phyloP scores from a whole-genome alignment of 768 basidiomycete genomes.

The Neoboletus magnificus region DNA sequence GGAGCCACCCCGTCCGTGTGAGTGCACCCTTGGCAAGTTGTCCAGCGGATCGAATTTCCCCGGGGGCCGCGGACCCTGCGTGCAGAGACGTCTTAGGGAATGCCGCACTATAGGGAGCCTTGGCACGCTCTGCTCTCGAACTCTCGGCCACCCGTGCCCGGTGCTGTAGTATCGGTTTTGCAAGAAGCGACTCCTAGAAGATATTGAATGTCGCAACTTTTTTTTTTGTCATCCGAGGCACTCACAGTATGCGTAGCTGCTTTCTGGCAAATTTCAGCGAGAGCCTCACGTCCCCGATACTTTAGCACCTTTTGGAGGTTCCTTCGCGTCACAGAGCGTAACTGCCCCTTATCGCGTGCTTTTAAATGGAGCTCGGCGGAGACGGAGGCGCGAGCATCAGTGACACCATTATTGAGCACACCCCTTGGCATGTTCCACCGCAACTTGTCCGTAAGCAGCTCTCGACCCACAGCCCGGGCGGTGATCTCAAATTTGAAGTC shows the following conservation, averaged over 20 bases:
- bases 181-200: constrained; percentile 62
- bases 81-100: constrained; percentile 27
- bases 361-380: constrained; percentile 44
- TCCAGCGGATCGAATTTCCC: constrained; percentile 55
- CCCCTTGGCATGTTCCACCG: constrained; percentile 40
- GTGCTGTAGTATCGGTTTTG: constrained; percentile 54
- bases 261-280: constrained; percentile 49
- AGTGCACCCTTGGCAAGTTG: constrained; percentile 54
- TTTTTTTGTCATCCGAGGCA: constrained; percentile 7
- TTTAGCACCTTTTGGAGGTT: constrained; percentile 73
- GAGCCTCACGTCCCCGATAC: constrained; percentile 49
- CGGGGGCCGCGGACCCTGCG: constrained; percentile 58
- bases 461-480: constrained; percentile 84
- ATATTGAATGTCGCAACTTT: constrained; percentile 5
- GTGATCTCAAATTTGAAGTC: constrained; percentile 89
- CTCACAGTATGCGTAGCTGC: constrained; percentile 66
- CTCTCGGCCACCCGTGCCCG: constrained; percentile 38
- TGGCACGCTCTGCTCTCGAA: constrained; percentile 31
- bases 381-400: constrained; percentile 45
- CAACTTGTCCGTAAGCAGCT: constrained; percentile 60
- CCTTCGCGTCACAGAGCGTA: constrained; percentile 67
- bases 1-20: constrained; percentile 30
- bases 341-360: constrained; percentile 35
- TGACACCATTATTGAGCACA: constrained; percentile 51
- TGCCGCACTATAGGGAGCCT: constrained; percentile 16